Evolutionary conservation across 305 asterid genomes (phyloP), one percentile per base, ranked within the genome.

Genomic region (Euphrasia arctica): DNA sequence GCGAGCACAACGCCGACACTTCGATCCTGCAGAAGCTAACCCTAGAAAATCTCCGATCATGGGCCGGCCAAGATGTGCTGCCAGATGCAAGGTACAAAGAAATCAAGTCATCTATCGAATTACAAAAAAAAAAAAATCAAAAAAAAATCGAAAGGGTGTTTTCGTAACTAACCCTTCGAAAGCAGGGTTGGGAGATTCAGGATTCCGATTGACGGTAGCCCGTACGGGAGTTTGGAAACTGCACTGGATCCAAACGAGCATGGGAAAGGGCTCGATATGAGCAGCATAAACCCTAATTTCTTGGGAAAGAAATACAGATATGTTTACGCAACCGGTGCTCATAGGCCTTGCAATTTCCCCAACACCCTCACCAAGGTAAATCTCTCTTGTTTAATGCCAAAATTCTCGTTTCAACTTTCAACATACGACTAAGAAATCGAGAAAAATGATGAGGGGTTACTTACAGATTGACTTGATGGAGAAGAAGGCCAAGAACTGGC

Each of bases 291-390:
- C 54, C 96, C 94, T 64, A 32, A 42, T 52, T 84, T 72, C 68
- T 64, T 84, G 48, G 99, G 99, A 1, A 83, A 85, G 76, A 83
- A 84, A 65, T 88, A 93, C 28, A 82, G 96, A 80, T 93, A 86
- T 68, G 90, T 96, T 65, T 90, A 88, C 70, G 97, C 99, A 8
- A 90, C 96, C 77, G 99, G 99, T 45, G 99, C 99, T 64, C 69
- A 79, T 29, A 83, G 99, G 66, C 99, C 97, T 25, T 90, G 97
- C 77, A 86, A 93, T 74, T 93, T 93, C 75, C 99, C 99, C 3
- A 93, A 93, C 78, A 90, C 96, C 62, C 84, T 93, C 67, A 88
- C 97, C 4, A 93, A 93, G 97, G 98, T 87, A 67, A 31, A 41
- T 25, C 27, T 25, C 27, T 25, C 27, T 25, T 25, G 27, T 25